Evolutionary conservation across 192 early-diverging fungal genomes (phyloP).

Genomic region (Rhizoclosmatium globosum): DNA sequence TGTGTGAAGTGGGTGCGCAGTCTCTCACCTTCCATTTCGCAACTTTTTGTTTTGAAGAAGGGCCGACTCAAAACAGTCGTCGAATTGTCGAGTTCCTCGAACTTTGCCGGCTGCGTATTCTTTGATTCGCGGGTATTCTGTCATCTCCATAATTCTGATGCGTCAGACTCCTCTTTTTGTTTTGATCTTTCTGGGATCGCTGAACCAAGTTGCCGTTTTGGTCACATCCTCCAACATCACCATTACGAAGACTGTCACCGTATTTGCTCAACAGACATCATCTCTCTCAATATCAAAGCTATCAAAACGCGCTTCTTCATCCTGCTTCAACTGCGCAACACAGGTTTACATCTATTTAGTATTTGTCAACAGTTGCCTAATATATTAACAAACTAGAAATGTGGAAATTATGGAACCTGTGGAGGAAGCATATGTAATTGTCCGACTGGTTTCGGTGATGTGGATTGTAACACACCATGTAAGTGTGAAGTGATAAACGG

Average conservation of each 20-base stretch:
- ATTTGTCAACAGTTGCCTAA: neutral
- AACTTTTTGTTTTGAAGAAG: neutral
- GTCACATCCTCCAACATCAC: neutral
- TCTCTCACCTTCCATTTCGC: neutral
- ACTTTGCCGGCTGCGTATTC: too few species aligned
- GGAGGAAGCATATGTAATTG: constrained; percentile 25
- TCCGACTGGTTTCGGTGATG: constrained; percentile 20
- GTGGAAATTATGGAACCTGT: constrained; percentile 31
- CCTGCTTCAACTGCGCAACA: constrained; percentile 35
- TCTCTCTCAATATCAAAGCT: neutral
- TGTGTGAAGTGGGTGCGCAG: neutral
- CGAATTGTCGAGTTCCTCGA: neutral
- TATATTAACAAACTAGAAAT: constrained; percentile 10
- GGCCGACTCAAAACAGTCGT: neutral
- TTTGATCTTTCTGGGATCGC: too few species aligned
- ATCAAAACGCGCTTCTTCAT: constrained; percentile 1
- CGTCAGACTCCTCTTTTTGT: too few species aligned
- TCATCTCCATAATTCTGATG: too few species aligned
- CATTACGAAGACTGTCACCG: constrained; percentile 1
- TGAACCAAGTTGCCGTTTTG: too few species aligned
- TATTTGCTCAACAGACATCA: neutral
- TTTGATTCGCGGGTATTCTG: too few species aligned
- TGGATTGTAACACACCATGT: constrained; percentile 34
- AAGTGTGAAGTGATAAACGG: neutral
- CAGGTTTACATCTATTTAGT: constrained; percentile 10